Evolutionary conservation across 208 protist genomes (phyloP), one percentile per base, ranked within the genome.

Genomic region (Leishmania braziliensis): DNA sequence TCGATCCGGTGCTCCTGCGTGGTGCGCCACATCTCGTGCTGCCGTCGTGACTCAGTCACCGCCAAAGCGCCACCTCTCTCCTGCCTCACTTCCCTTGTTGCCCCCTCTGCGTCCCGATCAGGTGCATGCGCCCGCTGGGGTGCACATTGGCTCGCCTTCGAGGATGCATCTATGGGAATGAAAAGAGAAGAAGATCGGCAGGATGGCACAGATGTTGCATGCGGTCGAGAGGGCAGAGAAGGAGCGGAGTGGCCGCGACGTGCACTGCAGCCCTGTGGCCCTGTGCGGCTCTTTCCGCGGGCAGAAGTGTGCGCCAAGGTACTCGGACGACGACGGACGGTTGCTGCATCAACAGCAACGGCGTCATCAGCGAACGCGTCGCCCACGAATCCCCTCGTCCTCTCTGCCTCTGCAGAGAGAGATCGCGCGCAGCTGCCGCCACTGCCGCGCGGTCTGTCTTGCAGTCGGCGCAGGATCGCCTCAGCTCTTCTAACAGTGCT

Each of bases 1-100:
- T 88, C 84, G 12, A 82, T 50, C n/a, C 76, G 84, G 62, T 60
- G 80, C 36, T 76, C 66, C 63, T 79, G 78, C 39, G n/a, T 68
- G 23, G 33, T 72, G 26, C 26, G 66, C 84, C 68, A 82, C 18
- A 62, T 62, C 72, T 77, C 51, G n/a, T 78, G 80, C 48, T 75
- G 76, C 50, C 43, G 75, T 36, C 50, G 43, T 56, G 71, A 36
- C 53, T 75, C 51, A 50, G 69, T 58, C 16, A 3, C 33, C 46
- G 26, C 9, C 46, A 9, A 36, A 20, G 26, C 69, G 20, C 8
- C 39, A 14, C 14, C 26, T 33, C 46, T 73, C 69, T 29, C 2
- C 10, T 16, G 18, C 0, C 39, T 51, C 46, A 73, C 26, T 2
- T 53, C 69, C 20, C 23, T 5, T 51, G 23, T 29, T 6, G 36